Conservation (phyloP, 2,329 filamentous ascomycete species). For the Ophiostoma australiae region DNA sequence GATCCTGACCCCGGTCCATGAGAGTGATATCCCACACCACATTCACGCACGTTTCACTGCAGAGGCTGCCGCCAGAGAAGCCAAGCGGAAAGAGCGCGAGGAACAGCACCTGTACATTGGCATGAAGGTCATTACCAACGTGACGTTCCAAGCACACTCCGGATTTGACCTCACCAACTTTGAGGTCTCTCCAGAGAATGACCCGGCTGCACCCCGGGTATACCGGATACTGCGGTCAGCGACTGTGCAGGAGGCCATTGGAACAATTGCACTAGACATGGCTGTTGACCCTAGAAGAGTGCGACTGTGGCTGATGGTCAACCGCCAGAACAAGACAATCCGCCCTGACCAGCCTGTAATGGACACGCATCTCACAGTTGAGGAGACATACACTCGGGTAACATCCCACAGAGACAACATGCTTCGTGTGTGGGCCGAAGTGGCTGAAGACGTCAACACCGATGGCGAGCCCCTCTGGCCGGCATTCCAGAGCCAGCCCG, state of each 20-base stretch:
- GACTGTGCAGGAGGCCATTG: conserved; percentile 69
- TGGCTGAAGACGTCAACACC: conserved; percentile 58
- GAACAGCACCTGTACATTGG: conserved; percentile 91
- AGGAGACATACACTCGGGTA: conserved; percentile 57
- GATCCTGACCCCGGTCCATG: conserved; percentile 70
- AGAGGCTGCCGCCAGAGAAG: conserved; percentile 70
- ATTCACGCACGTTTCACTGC: conserved; percentile 53
- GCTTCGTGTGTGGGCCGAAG: conserved; percentile 84
- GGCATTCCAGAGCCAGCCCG: conserved; percentile 54
- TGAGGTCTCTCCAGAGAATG: conserved; percentile 51
- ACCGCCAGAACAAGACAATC: conserved; percentile 94
- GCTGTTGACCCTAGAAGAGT: conserved; percentile 63
- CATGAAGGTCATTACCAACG: conserved; percentile 73
- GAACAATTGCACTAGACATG: conserved; percentile 65
- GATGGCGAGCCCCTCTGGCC: conserved; percentile 71
- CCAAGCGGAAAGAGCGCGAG: conserved; percentile 78
- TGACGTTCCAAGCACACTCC: conserved; percentile 74
- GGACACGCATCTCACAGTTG: conserved; percentile 70
- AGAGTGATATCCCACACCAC: conserved; percentile 74
- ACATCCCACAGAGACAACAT: conserved; percentile 61
- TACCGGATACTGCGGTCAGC: conserved; percentile 72
- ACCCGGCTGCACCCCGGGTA: conserved; percentile 63
- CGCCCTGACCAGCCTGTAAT: conserved; percentile 82
- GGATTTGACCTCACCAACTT: conserved; percentile 76
- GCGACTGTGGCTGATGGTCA: conserved; percentile 95